Evolutionary conservation across 2,329 filamentous ascomycete species (phyloP).

Genomic region (Arthroderma uncinatum): DNA sequence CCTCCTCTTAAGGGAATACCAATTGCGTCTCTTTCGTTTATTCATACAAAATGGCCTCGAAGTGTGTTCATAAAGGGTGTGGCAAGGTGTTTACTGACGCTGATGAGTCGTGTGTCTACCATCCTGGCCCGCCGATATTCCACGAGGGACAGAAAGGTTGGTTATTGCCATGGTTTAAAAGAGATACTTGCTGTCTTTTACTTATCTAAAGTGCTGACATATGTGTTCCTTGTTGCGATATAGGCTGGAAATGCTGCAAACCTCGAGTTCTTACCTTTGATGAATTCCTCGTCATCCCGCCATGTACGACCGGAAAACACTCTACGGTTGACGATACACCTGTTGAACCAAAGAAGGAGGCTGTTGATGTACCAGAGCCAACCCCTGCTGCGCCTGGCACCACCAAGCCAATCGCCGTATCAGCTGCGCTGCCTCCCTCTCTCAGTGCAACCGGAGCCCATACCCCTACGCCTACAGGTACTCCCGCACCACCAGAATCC

Average conservation of each 20-base stretch:
- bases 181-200: not conserved
- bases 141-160: conserved; percentile 97
- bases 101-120: conserved; percentile 77
- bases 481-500: conserved; percentile 56
- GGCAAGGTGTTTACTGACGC: conserved; percentile 75
- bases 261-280: conserved; percentile 93
- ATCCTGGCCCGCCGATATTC: conserved; percentile 87
- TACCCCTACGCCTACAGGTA: conserved; percentile 26
- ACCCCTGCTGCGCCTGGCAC: conserved; percentile 15
- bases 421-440: conserved; percentile 21
- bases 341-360: conserved; percentile 32
- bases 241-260: conserved; percentile 99
- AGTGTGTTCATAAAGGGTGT: conserved; percentile 95
- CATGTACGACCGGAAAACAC: conserved; percentile 88
- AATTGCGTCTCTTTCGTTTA: not conserved
- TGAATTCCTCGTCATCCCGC: conserved; percentile 86
- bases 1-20: not conserved
- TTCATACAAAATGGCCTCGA: conserved; percentile 36
- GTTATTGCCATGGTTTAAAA: conserved; percentile 16
- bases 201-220: not conserved
- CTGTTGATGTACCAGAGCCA: not conserved
- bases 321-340: conserved; percentile 70
- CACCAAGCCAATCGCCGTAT: conserved; percentile 17
- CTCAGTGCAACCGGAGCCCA: conserved; percentile 23
- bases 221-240: not conserved